These are phyloP conservation scores for Colletotrichum sp. DNA, from an alignment of 2,329 filamentous ascomycete species.

Conservation along the genomic window DNA sequence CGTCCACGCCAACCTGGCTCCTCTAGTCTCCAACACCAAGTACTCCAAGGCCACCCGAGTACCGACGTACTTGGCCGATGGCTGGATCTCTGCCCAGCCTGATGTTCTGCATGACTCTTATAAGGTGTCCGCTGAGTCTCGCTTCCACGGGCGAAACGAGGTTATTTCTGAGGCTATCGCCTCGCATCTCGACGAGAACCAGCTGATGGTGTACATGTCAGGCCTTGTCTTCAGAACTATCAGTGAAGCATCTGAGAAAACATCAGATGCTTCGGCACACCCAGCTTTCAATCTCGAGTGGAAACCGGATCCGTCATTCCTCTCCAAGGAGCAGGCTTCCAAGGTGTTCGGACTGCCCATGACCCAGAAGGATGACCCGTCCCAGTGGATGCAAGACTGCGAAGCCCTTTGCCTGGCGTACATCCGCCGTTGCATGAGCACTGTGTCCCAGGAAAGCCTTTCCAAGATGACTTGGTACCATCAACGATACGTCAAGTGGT, in stretches of 20 bases:
- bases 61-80: background rate
- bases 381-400: constrained; percentile 22
- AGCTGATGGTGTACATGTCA: constrained; percentile 19
- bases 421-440: background rate
- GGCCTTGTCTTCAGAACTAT: constrained; percentile 24
- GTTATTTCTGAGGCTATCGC: constrained; percentile 19
- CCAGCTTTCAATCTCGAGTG: constrained; percentile 23
- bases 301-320: constrained; percentile 24
- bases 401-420: constrained; percentile 19
- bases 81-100: constrained; percentile 3
- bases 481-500: constrained; percentile 20
- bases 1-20: constrained; percentile 30
- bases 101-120: constrained; percentile 20
- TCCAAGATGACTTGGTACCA: constrained; percentile 13
- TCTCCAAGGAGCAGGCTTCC: constrained; percentile 17
- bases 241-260: background rate
- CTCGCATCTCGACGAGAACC: constrained; percentile 5
- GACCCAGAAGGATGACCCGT: constrained; percentile 16
- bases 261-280: background rate
- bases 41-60: background rate
- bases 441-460: background rate
- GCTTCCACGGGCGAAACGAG: constrained; percentile 13
- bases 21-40: background rate
- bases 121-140: constrained; percentile 13
- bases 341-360: constrained; percentile 19